These are phyloP conservation scores for Suillus lakei DNA, from an alignment of 768 basidiomycete species.

Conservation along the genomic window DNA sequence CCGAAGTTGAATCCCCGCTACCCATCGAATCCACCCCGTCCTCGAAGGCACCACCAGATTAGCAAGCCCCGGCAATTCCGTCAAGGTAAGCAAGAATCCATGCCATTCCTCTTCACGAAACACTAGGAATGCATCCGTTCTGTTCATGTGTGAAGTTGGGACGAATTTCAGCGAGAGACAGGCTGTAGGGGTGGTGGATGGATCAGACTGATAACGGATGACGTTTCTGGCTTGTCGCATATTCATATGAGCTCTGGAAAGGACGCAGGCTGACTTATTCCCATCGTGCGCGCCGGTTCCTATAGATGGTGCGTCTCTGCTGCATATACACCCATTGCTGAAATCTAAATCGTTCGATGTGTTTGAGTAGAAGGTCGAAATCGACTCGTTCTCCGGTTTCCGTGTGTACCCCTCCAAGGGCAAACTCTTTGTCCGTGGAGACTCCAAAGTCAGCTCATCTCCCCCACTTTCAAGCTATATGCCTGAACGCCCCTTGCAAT, in stretches of 20 bases:
- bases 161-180: conserved; percentile 14
- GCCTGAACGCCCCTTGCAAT: background rate
- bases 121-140: conserved; percentile 15
- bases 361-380: conserved; percentile 86
- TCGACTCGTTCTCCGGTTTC: conserved; percentile 97
- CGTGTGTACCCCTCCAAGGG: conserved; percentile 99
- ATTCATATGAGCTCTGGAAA: conserved; percentile 19
- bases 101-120: conserved; percentile 21
- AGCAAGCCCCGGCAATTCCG: conserved; percentile 43
- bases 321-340: background rate
- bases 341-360: conserved; percentile 8
- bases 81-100: conserved; percentile 62
- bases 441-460: conserved; percentile 77
- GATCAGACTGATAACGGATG: conserved; percentile 39
- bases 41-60: conserved; percentile 23
- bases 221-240: conserved; percentile 22
- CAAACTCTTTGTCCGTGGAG: conserved; percentile 92
- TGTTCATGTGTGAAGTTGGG: background rate
- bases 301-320: conserved; percentile 30
- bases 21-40: conserved; percentile 15
- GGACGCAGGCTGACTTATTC: conserved; percentile 23
- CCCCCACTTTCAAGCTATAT: background rate
- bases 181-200: conserved; percentile 48
- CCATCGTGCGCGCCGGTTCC: background rate
- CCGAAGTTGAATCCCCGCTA: conserved; percentile 34